A percentile compares a stretch with the other conserved stretches of the same genome.
Evolutionary conservation across 805 yeast genomes (phyloP).

Genomic region (Starmera dryadoides): DNA sequence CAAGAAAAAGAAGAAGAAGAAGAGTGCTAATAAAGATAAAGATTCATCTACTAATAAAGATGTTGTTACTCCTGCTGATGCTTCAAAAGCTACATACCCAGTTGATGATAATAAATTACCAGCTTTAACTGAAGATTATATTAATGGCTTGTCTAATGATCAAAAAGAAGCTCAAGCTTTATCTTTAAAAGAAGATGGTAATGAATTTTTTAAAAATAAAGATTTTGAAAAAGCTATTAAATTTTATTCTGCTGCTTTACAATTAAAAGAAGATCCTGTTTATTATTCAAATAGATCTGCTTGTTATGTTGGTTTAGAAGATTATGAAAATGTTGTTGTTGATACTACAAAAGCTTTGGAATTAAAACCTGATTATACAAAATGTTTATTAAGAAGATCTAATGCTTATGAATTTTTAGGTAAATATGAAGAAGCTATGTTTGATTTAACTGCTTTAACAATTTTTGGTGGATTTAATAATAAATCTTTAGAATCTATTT

Average conservation of each 20-base stretch:
- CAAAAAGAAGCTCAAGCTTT: constrained; percentile 61
- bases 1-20: constrained; percentile 39
- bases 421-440: constrained; percentile 75
- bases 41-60: constrained; percentile 1
- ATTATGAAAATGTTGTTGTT: constrained; percentile 77
- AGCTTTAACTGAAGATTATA: constrained; percentile 37
- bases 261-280: constrained; percentile 74
- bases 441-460: constrained; percentile 85
- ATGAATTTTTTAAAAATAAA: constrained; percentile 64
- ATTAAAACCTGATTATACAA: constrained; percentile 83
- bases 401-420: constrained; percentile 82
- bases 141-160: constrained; percentile 37
- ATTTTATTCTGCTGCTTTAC: constrained; percentile 72
- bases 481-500: constrained; percentile 66
- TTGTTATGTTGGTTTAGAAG: constrained; percentile 76
- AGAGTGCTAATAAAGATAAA: constrained; percentile 13
- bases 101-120: constrained; percentile 52
- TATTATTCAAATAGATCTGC: constrained; percentile 96
- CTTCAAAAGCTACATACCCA: constrained; percentile 39
- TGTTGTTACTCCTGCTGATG: constrained; percentile 13
- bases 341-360: constrained; percentile 84
- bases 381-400: constrained; percentile 91
- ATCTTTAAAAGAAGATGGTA: constrained; percentile 86
- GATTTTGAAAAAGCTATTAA: constrained; percentile 70
- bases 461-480: constrained; percentile 79